Conservation (phyloP, 2,329 filamentous ascomycete species). For the Orbilia brochopaga region DNA sequence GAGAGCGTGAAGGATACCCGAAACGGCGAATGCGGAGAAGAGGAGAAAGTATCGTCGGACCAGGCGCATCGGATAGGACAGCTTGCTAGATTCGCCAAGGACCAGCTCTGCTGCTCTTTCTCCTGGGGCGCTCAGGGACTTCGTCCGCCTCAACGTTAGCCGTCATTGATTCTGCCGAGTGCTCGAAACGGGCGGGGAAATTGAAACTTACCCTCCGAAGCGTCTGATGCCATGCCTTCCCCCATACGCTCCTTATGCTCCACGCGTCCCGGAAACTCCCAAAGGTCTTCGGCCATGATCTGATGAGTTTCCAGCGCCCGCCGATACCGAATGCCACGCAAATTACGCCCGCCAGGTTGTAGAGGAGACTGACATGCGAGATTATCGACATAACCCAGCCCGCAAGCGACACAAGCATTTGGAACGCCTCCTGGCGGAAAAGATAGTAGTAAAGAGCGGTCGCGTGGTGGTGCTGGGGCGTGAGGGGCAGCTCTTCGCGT, state of each 20-base stretch:
- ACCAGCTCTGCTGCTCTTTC: conserved; percentile 17
- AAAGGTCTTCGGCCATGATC: conserved; percentile 31
- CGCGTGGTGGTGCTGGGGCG: not conserved
- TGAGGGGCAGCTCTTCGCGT: conserved; percentile 1
- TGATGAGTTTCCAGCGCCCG: conserved; percentile 25
- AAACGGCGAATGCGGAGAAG: conserved; percentile 21
- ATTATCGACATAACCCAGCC: conserved; percentile 30
- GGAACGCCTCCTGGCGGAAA: conserved; percentile 15
- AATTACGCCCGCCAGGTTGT: conserved; percentile 19
- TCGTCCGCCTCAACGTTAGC: not conserved
- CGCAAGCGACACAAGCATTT: conserved; percentile 13
- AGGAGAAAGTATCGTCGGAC: conserved; percentile 25
- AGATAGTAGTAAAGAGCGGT: conserved; percentile 14
- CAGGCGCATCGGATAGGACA: conserved; percentile 11
- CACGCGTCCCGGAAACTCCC: conserved; percentile 13
- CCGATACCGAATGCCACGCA: conserved; percentile 26
- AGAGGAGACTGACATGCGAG: conserved; percentile 29
- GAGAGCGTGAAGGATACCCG: conserved; percentile 28
- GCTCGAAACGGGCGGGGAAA: not conserved
- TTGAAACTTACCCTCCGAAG: conserved; percentile 20
- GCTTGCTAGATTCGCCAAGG: conserved; percentile 14
- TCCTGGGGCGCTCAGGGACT: conserved; percentile 33
- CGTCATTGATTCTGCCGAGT: not conserved
- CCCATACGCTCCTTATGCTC: conserved; percentile 37
- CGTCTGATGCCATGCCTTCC: conserved; percentile 37